Evolutionary conservation across 2,329 filamentous ascomycete species (phyloP).

Genomic region (Chalaropsis ovoidea): DNA sequence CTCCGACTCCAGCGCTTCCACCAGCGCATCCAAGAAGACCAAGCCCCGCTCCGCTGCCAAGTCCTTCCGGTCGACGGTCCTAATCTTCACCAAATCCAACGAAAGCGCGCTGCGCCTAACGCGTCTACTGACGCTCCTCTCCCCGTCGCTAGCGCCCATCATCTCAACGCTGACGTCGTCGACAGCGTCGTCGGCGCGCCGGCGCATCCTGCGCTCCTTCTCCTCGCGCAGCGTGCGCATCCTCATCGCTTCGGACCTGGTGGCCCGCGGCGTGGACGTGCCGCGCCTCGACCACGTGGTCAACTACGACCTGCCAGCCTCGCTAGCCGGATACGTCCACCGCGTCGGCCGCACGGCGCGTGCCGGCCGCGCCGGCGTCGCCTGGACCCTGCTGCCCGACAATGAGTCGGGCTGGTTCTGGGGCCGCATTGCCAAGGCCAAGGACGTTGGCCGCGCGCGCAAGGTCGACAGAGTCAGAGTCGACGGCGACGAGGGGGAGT

Average conservation of each 20-base stretch:
- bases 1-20: constrained; percentile 28
- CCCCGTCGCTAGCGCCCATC: constrained; percentile 45
- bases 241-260: constrained; percentile 85
- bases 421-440: constrained; percentile 60
- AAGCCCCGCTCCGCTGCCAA: constrained; percentile 25
- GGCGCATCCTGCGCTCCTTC: constrained; percentile 59
- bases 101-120: constrained; percentile 80
- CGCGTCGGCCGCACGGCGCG: constrained; percentile 84
- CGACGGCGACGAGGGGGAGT: constrained; percentile 33
- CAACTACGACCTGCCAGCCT: constrained; percentile 85
- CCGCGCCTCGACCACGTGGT: constrained; percentile 70
- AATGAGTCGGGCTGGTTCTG: constrained; percentile 87
- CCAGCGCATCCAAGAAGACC: constrained; percentile 29
- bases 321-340: constrained; percentile 75
- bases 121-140: constrained; percentile 61
- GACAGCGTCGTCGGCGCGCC: constrained; percentile 59
- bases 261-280: constrained; percentile 80
- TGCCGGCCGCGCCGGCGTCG: constrained; percentile 62
- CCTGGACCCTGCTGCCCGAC: constrained; percentile 79
- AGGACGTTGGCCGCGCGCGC: constrained; percentile 38
- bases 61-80: constrained; percentile 39
- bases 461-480: constrained; percentile 41
- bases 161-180: constrained; percentile 69
- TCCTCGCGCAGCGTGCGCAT: constrained; percentile 58
- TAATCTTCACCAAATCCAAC: constrained; percentile 87